Evolutionary conservation across 495 filamentous ascomycete species (phyloP).

Genomic region (Xylaria venustula): DNA sequence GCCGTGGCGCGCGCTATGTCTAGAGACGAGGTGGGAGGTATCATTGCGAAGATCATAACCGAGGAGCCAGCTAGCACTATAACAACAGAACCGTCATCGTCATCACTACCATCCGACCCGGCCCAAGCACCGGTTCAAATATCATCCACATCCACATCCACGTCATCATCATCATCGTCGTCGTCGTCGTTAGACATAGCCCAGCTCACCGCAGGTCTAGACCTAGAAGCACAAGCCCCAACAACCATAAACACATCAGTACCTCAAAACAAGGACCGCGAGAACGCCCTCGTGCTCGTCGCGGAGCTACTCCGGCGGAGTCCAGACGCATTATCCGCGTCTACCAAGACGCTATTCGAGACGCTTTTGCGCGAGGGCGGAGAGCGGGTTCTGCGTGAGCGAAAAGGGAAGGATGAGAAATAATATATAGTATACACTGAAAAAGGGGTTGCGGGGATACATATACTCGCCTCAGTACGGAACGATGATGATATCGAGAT

Average conservation of each 20-base stretch:
- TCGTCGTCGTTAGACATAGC: background rate
- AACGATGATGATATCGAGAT: background rate
- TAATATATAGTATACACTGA: too few relatives aligned
- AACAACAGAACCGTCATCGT: too few relatives aligned
- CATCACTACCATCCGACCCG: too few relatives aligned
- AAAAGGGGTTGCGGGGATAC: too few relatives aligned
- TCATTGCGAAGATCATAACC: slow-evolving; percentile 54
- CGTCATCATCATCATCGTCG: background rate
- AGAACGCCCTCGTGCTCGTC: slow-evolving; percentile 63
- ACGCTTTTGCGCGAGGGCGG: background rate
- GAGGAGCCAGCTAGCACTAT: slow-evolving; percentile 11
- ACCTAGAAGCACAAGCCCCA: background rate
- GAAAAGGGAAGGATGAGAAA: background rate
- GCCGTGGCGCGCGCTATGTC: slow-evolving; percentile 51
- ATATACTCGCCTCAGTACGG: too few relatives aligned
- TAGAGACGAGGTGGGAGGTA: slow-evolving; percentile 42
- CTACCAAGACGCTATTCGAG: background rate
- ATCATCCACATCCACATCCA: background rate
- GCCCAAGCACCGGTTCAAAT: too few relatives aligned
- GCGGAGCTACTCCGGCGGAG: slow-evolving; percentile 56
- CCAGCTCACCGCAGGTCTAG: slow-evolving; percentile 9
- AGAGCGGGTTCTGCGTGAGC: background rate
- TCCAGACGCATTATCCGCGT: slow-evolving; percentile 11
- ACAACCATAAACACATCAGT: slow-evolving; percentile 29
- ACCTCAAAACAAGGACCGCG: slow-evolving; percentile 48